A percentile compares a stretch with the other conserved stretches of the same genome.
Evolutionary conservation across 2,329 filamentous ascomycete species (phyloP).

Genomic region (Graphilbum ipis-grandicollis): DNA sequence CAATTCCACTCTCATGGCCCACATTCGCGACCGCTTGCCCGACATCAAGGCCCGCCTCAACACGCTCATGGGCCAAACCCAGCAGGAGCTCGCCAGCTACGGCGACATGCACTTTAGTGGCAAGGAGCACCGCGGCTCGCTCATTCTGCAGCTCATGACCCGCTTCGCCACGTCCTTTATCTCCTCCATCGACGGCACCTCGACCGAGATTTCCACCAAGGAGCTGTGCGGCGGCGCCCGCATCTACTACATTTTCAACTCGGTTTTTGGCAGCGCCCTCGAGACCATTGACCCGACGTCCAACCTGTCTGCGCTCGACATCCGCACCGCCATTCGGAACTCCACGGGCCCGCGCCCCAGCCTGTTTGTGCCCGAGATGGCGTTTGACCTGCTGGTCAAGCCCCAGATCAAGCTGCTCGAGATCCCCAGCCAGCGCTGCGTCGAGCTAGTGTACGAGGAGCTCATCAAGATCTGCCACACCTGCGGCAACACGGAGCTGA

Average conservation of each 20-base stretch:
- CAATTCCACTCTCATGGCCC: constrained; percentile 86
- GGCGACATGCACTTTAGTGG: constrained; percentile 96
- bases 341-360: constrained; percentile 91
- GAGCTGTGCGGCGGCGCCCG: constrained; percentile 87
- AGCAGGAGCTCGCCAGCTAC: constrained; percentile 95
- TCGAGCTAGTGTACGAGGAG: constrained; percentile 96
- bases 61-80: constrained; percentile 98
- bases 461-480: constrained; percentile 99
- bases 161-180: constrained; percentile 96
- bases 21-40: constrained; percentile 87
- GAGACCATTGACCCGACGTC: constrained; percentile 93
- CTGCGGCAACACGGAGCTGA: constrained; percentile 86
- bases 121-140: constrained; percentile 85
- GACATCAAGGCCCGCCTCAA: constrained; percentile 97
- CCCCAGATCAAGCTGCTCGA: constrained; percentile 96
- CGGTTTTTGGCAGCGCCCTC: constrained; percentile 89
- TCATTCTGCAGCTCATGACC: constrained; percentile 95
- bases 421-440: constrained; percentile 85
- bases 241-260: constrained; percentile 99
- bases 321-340: constrained; percentile 92
- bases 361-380: constrained; percentile 91
- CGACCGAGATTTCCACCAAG: constrained; percentile 95
- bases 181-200: constrained; percentile 95
- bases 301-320: constrained; percentile 87
- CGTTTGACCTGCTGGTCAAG: constrained; percentile 93